phyloP scores from a whole-genome alignment of 495 filamentous ascomycete genomes.

The Penicillium pulvis region DNA sequence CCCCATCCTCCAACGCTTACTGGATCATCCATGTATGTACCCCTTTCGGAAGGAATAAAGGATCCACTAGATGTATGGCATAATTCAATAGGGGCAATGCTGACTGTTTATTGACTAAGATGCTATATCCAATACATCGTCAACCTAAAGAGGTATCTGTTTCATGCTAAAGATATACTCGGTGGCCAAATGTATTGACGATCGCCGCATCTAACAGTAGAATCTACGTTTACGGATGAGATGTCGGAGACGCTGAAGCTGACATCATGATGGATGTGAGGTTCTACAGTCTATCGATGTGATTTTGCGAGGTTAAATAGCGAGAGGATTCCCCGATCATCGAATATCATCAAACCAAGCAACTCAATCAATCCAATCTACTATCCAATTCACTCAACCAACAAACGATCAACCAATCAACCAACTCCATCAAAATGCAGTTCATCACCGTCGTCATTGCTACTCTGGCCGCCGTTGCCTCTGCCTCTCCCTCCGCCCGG shows the following conservation, averaged over 20 bases:
- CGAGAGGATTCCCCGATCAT: not conserved
- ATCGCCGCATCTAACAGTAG: not conserved
- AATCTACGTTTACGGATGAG: not conserved
- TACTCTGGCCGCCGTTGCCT: not conserved
- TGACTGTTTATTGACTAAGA: not conserved
- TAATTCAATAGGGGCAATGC: too few relatives aligned
- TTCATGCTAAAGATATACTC: not conserved
- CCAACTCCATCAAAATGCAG: not conserved
- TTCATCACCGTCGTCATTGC: not conserved
- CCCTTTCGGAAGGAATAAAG: not conserved
- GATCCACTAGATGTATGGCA: not conserved
- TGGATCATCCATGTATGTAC: not conserved
- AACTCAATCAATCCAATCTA: not conserved
- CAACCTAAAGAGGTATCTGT: not conserved
- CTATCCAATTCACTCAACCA: not conserved
- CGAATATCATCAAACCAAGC: not conserved
- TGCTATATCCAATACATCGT: too few relatives aligned
- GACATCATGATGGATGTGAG: not conserved
- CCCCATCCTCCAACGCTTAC: not conserved
- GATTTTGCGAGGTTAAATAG: not conserved
- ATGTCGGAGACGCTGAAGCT: not conserved
- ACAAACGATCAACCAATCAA: not conserved
- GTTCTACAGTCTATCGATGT: not conserved
- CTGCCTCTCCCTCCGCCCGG: not conserved
- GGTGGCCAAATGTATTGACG: not conserved